Percentiles rank a stretch among this genome's conserved stretches.
These are phyloP conservation scores for Daedaleopsis nitida DNA, from an alignment of 768 basidiomycete species.

Conservation along the genomic window DNA sequence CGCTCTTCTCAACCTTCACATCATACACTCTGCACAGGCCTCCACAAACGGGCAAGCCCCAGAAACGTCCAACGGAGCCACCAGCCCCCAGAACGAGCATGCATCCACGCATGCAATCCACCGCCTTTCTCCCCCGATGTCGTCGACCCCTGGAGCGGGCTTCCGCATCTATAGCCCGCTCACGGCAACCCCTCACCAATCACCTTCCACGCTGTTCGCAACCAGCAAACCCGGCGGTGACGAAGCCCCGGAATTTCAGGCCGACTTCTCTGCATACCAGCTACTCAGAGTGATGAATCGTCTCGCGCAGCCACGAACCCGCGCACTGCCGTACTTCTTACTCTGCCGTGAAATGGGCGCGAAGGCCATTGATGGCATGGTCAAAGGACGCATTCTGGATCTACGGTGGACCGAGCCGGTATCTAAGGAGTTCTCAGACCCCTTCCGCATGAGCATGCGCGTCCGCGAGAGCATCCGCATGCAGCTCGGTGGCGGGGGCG, in stretches of 20 bases:
- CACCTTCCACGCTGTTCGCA: constrained; percentile 22
- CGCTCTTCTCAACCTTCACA: constrained; percentile 79
- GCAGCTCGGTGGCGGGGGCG: constrained; percentile 15
- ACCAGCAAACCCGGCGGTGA: constrained; percentile 20
- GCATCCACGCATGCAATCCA: constrained; percentile 26
- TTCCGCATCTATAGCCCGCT: constrained; percentile 43
- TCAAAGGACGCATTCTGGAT: constrained; percentile 74
- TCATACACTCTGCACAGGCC: constrained; percentile 79
- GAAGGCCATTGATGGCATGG: constrained; percentile 82
- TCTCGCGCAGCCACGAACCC: constrained; percentile 63
- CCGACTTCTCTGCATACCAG: constrained; percentile 79
- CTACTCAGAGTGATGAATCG: constrained; percentile 82
- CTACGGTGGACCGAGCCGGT: constrained; percentile 77
- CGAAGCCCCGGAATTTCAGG: constrained; percentile 48
- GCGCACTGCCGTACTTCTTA: constrained; percentile 75
- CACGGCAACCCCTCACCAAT: constrained; percentile 26
- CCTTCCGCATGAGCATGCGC: constrained; percentile 25
- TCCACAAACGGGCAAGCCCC: constrained; percentile 32
- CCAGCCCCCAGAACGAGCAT: constrained; percentile 23
- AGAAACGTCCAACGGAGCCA: constrained; percentile 25
- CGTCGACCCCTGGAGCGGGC: constrained; percentile 28
- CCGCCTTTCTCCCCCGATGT: constrained; percentile 24
- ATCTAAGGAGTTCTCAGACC: constrained; percentile 51
- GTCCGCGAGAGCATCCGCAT: constrained; percentile 27
- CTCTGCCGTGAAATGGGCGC: constrained; percentile 85